These are phyloP conservation scores for Botryotinia calthae DNA, from an alignment of 2,329 filamentous ascomycete species.

Conservation along the genomic window DNA sequence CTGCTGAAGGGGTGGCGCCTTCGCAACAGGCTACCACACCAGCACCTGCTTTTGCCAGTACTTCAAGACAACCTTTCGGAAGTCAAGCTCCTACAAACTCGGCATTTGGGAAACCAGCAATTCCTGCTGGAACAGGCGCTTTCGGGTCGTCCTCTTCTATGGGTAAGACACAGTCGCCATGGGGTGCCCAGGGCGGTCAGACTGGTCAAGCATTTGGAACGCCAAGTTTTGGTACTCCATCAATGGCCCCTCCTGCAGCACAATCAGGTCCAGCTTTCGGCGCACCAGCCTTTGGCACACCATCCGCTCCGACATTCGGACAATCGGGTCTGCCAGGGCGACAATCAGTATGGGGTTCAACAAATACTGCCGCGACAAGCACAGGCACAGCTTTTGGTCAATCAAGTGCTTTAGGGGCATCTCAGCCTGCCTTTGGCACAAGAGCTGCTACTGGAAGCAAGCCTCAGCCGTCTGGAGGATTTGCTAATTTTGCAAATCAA, in stretches of 20 bases:
- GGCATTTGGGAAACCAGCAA: conserved; percentile 38
- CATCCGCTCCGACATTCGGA: conserved; percentile 37
- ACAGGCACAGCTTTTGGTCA: conserved; percentile 52
- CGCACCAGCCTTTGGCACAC: conserved; percentile 45
- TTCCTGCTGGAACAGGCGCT: conserved; percentile 36
- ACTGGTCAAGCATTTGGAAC: conserved; percentile 49
- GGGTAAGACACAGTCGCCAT: conserved; percentile 19
- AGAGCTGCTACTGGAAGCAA: conserved; percentile 33
- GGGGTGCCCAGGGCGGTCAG: conserved; percentile 40
- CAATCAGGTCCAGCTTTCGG: conserved; percentile 47
- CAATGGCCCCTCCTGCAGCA: conserved; percentile 31
- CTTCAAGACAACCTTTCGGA: conserved; percentile 22
- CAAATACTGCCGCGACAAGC: conserved; percentile 30
- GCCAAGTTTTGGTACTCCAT: conserved; percentile 40
- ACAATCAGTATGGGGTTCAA: conserved; percentile 54
- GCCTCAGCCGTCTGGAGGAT: conserved; percentile 45
- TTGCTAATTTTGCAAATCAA: conserved; percentile 54
- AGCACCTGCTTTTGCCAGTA: conserved; percentile 33
- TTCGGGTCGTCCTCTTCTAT: conserved; percentile 38
- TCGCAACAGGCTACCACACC: conserved; percentile 31
- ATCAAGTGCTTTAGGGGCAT: conserved; percentile 46
- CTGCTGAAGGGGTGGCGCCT: conserved; percentile 37
- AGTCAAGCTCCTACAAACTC: conserved; percentile 25
- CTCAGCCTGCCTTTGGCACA: conserved; percentile 41
- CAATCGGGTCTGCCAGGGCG: conserved; percentile 46